These are phyloP conservation scores for Pseudogymnoascus sp. DNA, from an alignment of 2,329 filamentous ascomycete genomes.

Conservation along the genomic window DNA sequence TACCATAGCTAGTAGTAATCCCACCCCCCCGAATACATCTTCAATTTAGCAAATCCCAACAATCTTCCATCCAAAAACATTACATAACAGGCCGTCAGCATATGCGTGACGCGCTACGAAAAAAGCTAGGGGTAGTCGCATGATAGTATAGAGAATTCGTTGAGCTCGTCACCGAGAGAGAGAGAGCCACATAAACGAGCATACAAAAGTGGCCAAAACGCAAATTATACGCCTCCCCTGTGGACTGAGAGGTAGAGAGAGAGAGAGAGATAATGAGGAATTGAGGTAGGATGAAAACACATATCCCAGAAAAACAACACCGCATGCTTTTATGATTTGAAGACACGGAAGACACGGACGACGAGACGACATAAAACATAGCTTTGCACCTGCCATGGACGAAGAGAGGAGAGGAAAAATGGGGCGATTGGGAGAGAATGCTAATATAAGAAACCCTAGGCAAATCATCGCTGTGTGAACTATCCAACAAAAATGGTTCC, in stretches of 20 bases:
- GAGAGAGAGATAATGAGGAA: background rate
- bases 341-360: background rate
- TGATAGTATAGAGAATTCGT: constrained; percentile 18
- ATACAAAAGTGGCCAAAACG: constrained; percentile 10
- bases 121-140: constrained; percentile 18
- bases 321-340: constrained; percentile 1
- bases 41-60: background rate
- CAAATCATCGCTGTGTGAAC: constrained; percentile 12
- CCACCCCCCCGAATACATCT: background rate
- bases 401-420: background rate
- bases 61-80: constrained; percentile 4
- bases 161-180: constrained; percentile 17
- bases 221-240: background rate
- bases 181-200: constrained; percentile 9
- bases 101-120: constrained; percentile 9
- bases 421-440: background rate
- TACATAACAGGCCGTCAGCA: constrained; percentile 10
- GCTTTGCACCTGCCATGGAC: background rate
- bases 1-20: background rate
- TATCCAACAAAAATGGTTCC: constrained; percentile 15
- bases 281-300: background rate
- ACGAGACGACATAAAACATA: constrained; percentile 1
- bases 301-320: constrained; percentile 1
- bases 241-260: background rate
- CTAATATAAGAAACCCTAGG: constrained; percentile 11